Percentiles rank a stretch among this genome's conserved stretches.
These are phyloP conservation scores for Cordyceps sp. DNA, from an alignment of 2,329 filamentous ascomycete genomes.

Conservation along the genomic window DNA sequence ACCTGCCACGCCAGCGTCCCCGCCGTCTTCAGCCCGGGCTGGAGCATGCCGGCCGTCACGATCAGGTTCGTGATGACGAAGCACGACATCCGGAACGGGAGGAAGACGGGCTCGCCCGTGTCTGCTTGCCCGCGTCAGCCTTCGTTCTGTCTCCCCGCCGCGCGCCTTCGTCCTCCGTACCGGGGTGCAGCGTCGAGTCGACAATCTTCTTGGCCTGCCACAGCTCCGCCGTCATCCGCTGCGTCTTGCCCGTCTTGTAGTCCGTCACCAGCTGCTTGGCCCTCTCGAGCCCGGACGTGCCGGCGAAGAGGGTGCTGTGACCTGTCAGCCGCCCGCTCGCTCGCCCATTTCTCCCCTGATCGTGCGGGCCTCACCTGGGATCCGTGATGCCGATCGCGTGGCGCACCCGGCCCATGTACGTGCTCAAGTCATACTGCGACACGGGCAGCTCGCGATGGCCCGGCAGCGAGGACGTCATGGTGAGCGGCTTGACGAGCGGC, in stretches of 20 bases:
- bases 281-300: constrained; percentile 60
- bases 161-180: constrained; percentile 29
- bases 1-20: constrained; percentile 92
- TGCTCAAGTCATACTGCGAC: constrained; percentile 82
- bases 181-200: constrained; percentile 88
- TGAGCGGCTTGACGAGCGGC: constrained; percentile 3
- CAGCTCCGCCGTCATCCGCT: constrained; percentile 72
- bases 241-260: constrained; percentile 73
- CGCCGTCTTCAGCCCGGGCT: constrained; percentile 63
- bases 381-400: constrained; percentile 84
- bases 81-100: constrained; percentile 95
- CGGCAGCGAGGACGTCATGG: constrained; percentile 50
- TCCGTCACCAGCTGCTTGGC: constrained; percentile 67
- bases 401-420: constrained; percentile 87
- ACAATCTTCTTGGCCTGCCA: constrained; percentile 96
- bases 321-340: constrained; percentile 2
- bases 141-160: neutral
- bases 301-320: constrained; percentile 69
- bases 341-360: neutral
- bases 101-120: constrained; percentile 77
- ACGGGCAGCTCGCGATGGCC: constrained; percentile 67
- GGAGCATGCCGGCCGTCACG: constrained; percentile 94
- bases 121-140: constrained; percentile 34
- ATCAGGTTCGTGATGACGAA: constrained; percentile 89
- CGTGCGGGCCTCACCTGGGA: constrained; percentile 53